Evolutionary conservation across 495 filamentous ascomycete species (phyloP), one percentile per base, ranked within the genome.

Genomic region (Penicillium salamii): DNA sequence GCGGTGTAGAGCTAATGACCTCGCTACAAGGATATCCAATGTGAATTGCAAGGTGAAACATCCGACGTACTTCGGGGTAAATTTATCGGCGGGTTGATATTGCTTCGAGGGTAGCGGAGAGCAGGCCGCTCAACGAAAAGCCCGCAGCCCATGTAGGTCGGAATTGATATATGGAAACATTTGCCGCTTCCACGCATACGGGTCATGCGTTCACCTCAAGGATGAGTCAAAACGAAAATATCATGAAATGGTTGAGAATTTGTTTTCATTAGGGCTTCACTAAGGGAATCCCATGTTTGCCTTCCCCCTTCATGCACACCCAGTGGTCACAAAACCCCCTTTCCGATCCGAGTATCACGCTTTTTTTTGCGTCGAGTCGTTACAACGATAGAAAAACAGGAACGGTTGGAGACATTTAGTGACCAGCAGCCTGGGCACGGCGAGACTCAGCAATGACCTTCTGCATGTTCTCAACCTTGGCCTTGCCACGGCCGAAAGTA

Each of bases 391-490:
- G 57, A 63, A 56, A 66, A 58, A 59, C 58, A 54, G 54, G 50
- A 65, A 65, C 65, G 55, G 55, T 58, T 58, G 58, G 66, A 62
- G 49, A 51, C 55, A 59, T 77, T 83, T 89, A 91, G 82, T 91
- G 88, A 76, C 23, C 23, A 26, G 76, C 28, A 39, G 18, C 75
- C 65, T 68, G 84, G 46, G 62, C 77, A 64, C 93, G 82, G 67
- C 93, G 89, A 59, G 90, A 85, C 82, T 98, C 93, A 61, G 91
- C 91, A 75, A 97, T 97, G 71, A 97, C 88, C 63, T 88, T 84
- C 77, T 89, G 87, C 78, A 98, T 88, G 79, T 96, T 91, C 70
- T 98, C 93, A 56, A 97, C 93, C 90, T 97, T 97, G 67, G 81
- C 81, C 92, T 98, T 98, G 59, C 91, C 93, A 67, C 93, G 91